Percentiles rank a stretch among this genome's conserved stretches.
Conservation (phyloP, 164 flowering plant genomes). For the Liquidambar formosana region DNA sequence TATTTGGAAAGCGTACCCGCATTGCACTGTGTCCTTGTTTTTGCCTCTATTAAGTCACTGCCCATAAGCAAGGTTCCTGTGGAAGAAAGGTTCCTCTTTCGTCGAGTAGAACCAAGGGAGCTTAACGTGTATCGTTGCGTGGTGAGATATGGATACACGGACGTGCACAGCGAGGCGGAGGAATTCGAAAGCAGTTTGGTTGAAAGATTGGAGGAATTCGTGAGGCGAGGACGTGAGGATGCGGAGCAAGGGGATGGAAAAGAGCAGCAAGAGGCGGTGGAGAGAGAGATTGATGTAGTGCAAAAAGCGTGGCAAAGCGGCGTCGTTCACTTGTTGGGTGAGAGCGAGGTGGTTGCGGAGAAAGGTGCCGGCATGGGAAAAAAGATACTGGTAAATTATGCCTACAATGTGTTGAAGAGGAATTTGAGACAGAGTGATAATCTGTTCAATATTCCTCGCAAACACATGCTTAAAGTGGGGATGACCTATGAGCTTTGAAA, state of each 20-base stretch:
- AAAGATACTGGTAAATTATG: slow-evolving; percentile 60
- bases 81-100: slow-evolving; percentile 71
- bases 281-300: slow-evolving; percentile 36
- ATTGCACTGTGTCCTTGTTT: slow-evolving; percentile 67
- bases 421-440: slow-evolving; percentile 56
- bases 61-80: slow-evolving; percentile 67
- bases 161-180: slow-evolving; percentile 43
- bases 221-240: slow-evolving; percentile 33
- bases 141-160: slow-evolving; percentile 80
- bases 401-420: slow-evolving; percentile 53
- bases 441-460: slow-evolving; percentile 60
- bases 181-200: slow-evolving; percentile 55
- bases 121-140: slow-evolving; percentile 62
- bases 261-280: slow-evolving; percentile 14
- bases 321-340: slow-evolving; percentile 63
- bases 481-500: slow-evolving; percentile 67
- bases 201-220: slow-evolving; percentile 54
- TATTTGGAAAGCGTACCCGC: slow-evolving; percentile 63
- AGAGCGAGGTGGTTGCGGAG: slow-evolving; percentile 60
- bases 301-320: slow-evolving; percentile 46
- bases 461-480: slow-evolving; percentile 67
- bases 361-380: slow-evolving; percentile 48
- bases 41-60: slow-evolving; percentile 71
- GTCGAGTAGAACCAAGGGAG: slow-evolving; percentile 47
- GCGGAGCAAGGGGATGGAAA: slow-evolving; percentile 3